A percentile compares a stretch with the other conserved stretches of the same genome.
These are phyloP conservation scores for Barbatosphaeria neglecta DNA, from an alignment of 495 filamentous ascomycete species.

Conservation along the genomic window DNA sequence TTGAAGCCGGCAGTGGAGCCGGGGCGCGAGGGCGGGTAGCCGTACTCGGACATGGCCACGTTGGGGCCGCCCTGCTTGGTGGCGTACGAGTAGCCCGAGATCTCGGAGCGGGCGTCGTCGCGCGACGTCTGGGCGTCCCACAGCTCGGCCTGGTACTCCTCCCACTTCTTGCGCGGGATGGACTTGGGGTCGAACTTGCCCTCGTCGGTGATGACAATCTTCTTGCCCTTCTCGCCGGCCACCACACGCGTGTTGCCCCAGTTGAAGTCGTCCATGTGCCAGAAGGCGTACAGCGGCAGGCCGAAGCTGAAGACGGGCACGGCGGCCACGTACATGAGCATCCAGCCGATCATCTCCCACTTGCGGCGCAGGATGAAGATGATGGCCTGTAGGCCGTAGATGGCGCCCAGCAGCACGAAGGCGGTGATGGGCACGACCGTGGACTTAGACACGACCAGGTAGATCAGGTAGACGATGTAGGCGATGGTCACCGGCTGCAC, in stretches of 20 bases:
- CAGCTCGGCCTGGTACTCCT: conserved; percentile 94
- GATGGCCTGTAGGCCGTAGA: conserved; percentile 93
- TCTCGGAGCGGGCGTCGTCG: conserved; percentile 76
- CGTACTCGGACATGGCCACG: conserved; percentile 49
- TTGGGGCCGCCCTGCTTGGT: conserved; percentile 66
- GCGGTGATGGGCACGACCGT: conserved; percentile 66
- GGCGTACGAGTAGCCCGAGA: conserved; percentile 82
- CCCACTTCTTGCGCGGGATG: conserved; percentile 97
- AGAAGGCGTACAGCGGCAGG: conserved; percentile 92
- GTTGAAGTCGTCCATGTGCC: conserved; percentile 99
- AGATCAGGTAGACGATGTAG: conserved; percentile 84
- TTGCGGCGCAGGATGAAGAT: conserved; percentile 93
- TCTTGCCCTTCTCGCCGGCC: conserved; percentile 86
- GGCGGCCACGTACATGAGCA: conserved; percentile 89
- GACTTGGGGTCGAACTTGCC: conserved; percentile 91
- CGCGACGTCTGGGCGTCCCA: conserved; percentile 84
- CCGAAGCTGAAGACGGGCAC: conserved; percentile 87
- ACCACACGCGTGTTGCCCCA: conserved; percentile 97
- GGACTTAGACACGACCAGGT: conserved; percentile 48
- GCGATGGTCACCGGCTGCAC: conserved; percentile 87
- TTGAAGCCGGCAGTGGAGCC: conserved; percentile 57
- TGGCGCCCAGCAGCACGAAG: conserved; percentile 80
- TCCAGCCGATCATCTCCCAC: conserved; percentile 99
- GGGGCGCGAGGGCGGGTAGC: conserved; percentile 50
- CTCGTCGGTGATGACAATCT: conserved; percentile 91